Evolutionary conservation across 2,329 filamentous ascomycete species (phyloP).

Genomic region (Alternaria sp.): DNA sequence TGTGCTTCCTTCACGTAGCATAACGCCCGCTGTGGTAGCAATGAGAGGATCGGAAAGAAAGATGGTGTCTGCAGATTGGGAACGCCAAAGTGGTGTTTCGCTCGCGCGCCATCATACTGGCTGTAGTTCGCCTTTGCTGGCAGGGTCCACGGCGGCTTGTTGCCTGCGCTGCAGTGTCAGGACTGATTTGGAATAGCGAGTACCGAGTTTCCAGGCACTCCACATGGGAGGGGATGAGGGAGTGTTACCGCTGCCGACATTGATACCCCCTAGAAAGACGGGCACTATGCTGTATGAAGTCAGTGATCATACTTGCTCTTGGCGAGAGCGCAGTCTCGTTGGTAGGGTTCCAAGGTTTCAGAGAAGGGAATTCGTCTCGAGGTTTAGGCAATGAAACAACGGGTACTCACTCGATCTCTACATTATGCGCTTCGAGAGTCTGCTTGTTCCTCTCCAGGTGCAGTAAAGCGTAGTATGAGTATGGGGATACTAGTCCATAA

Average conservation of each 20-base stretch:
- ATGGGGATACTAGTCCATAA: conserved; percentile 64
- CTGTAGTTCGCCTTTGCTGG: conserved; percentile 70
- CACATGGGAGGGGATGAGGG: conserved; percentile 4
- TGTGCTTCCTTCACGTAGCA: conserved; percentile 69
- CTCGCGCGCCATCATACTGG: conserved; percentile 56
- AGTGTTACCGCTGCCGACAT: conserved; percentile 49
- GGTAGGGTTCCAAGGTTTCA: background rate
- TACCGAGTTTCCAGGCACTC: background rate
- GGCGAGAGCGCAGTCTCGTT: background rate
- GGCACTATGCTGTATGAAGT: conserved; percentile 66
- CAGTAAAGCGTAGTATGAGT: conserved; percentile 60
- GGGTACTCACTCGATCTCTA: conserved; percentile 68
- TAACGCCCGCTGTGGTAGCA: conserved; percentile 69
- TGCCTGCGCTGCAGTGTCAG: conserved; percentile 57
- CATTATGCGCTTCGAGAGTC: conserved; percentile 62
- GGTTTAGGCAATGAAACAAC: background rate
- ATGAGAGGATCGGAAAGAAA: conserved; percentile 62
- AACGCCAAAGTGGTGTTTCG: conserved; percentile 59
- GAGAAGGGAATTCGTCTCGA: background rate
- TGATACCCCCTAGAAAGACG: conserved; percentile 66
- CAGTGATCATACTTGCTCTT: conserved; percentile 7
- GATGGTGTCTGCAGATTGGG: conserved; percentile 51
- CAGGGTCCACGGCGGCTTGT: conserved; percentile 75
- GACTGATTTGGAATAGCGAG: background rate
- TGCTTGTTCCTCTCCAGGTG: conserved; percentile 65